phyloP scores from a whole-genome alignment of 139 green algal species.

The Chlorella sp. region DNA sequence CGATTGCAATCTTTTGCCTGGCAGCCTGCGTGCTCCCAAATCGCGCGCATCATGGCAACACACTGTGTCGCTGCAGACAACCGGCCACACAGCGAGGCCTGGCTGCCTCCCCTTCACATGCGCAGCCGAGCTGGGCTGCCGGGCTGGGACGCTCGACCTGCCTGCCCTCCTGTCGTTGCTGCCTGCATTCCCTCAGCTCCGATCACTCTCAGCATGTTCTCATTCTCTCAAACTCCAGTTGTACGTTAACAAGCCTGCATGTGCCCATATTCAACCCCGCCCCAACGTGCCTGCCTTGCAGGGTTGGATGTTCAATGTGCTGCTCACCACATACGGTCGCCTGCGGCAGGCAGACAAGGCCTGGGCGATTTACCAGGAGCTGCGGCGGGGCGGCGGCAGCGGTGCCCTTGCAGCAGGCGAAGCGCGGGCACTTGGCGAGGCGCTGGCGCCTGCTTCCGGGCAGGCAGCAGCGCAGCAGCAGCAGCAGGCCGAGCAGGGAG shows the following conservation, averaged over 20 bases:
- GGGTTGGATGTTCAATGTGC: slow-evolving; percentile 28
- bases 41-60: too few relatives aligned
- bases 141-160: not conserved
- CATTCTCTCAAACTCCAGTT: not conserved
- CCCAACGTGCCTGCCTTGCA: not conserved
- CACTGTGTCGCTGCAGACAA: too few relatives aligned
- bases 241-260: not conserved
- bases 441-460: not conserved
- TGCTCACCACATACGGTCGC: slow-evolving; percentile 22
- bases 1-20: not conserved
- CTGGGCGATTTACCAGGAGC: slow-evolving; percentile 5
- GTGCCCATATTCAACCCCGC: not conserved
- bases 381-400: not conserved
- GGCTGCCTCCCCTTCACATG: too few relatives aligned
- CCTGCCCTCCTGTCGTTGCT: not conserved
- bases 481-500: not conserved
- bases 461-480: not conserved
- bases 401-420: not conserved
- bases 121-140: too few relatives aligned
- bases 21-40: too few relatives aligned
- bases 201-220: not conserved
- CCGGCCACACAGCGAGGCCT: too few relatives aligned
- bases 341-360: slow-evolving; percentile 31
- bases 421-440: not conserved
- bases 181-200: too few relatives aligned